Conservation (phyloP, 176 grass and related monocot species). For the Carex cristatella region DNA sequence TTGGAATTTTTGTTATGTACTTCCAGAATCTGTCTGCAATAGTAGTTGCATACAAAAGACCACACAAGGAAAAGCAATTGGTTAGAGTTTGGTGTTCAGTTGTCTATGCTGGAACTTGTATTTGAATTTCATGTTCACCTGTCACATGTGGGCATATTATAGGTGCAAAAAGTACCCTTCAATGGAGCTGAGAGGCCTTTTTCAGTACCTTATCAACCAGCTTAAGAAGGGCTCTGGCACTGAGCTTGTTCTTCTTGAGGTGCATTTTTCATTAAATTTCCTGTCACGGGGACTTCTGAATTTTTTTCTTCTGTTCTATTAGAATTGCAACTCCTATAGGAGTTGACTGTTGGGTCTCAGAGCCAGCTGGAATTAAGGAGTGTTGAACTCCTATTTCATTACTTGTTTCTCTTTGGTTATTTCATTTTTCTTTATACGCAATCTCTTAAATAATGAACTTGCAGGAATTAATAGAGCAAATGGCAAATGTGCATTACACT, state of each 20-base stretch:
- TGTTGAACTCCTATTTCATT: not conserved
- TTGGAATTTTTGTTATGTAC: not conserved
- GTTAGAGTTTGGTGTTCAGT: slow-evolving; percentile 1
- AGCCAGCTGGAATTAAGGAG: not conserved
- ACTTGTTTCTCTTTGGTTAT: not conserved
- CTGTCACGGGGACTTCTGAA: not conserved
- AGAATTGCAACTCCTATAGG: not conserved
- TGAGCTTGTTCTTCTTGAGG: slow-evolving; percentile 95
- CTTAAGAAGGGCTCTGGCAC: slow-evolving; percentile 80
- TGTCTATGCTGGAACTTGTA: slow-evolving; percentile 12
- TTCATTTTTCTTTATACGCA: not conserved
- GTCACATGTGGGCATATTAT: not conserved
- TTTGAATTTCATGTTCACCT: slow-evolving; percentile 13
- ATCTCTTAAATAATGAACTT: slow-evolving; percentile 17
- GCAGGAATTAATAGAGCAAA: slow-evolving; percentile 98
- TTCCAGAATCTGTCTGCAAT: not conserved
- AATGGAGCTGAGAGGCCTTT: slow-evolving; percentile 90
- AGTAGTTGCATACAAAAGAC: slow-evolving; percentile 2
- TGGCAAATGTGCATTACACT: slow-evolving; percentile 97
- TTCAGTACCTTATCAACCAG: slow-evolving; percentile 97
- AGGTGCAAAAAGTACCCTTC: slow-evolving; percentile 98
- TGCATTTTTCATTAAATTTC: slow-evolving; percentile 28
- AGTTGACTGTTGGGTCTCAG: not conserved
- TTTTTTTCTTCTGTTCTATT: not conserved
- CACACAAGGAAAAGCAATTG: not conserved